Evolutionary conservation across 2,329 filamentous ascomycete species (phyloP), one percentile per base, ranked within the genome.

Genomic region (Xylariaceae sp.): DNA sequence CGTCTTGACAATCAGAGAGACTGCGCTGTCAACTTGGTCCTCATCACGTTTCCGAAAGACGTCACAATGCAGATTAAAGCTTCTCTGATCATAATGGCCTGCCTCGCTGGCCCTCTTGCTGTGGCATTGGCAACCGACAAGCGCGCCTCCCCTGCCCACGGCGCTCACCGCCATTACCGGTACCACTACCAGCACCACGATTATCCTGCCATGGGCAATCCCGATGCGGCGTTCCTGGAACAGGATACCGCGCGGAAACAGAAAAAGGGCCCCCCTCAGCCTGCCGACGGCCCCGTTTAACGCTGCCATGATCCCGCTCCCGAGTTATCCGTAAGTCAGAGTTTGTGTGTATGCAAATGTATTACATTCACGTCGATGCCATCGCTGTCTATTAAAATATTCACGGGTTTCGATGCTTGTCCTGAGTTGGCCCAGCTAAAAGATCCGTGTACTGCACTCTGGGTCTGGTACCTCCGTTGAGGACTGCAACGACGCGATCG

Each of bases 381-480:
- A 40, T 46, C 9, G 2, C 34, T 9, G 2, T 37, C 8, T 7
- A 37, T 9, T 9, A 3, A 37, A 9, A 6, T 37, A 7, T 9
- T 37, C 35, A 19, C 19, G 19, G 35, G 8, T 9, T 37, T 9
- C 8, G 35, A 9, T 37, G 6, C n/a, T 50, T 11, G 30, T 7
- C 40, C 8, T 5, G 34, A 8, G 34, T 43, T 11, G 4, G 30
- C 11, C 29, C 32, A 30, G 37, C 48, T 56, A 31, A 58, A 35
- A 37, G 4, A n/a, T n/a, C 9, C 3, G 19, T 31, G 26, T 44
- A 8, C 19, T 48, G 3, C n/a, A 3, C 35, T 32, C 41, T 58
- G 65, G 65, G 62, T n/a, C 60, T 60, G 11, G 60, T 62, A 27
- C 65, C 65, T 9, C 58, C 1, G 58, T 62, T 6, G 64, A 67